These are phyloP conservation scores for Phytophthora ramorum DNA, from an alignment of 352 stramenopile genomes.

Conservation along the genomic window DNA sequence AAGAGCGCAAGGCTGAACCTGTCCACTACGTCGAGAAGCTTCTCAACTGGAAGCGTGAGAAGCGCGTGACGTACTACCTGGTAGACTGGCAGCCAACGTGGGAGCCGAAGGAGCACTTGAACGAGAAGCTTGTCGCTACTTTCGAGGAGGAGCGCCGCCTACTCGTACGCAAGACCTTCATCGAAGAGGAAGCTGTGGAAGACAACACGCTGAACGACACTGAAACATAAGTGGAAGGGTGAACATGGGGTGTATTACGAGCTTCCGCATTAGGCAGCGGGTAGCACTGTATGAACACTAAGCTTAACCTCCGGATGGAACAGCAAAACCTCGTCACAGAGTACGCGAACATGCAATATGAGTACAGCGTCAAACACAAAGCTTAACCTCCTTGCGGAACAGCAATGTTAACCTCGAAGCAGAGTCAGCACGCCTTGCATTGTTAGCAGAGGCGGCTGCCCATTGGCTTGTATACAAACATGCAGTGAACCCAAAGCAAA, in stretches of 20 bases:
- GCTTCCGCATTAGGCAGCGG: neutral
- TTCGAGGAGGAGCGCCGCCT: conserved; percentile 22
- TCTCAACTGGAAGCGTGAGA: neutral
- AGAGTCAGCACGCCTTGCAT: conserved; percentile 1
- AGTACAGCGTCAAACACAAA: conserved; percentile 21
- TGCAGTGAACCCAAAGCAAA: too few species aligned
- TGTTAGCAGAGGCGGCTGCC: conserved; percentile 1
- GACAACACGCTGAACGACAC: conserved; percentile 25
- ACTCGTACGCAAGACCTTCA: conserved; percentile 25
- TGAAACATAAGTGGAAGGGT: conserved; percentile 10
- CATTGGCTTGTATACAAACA: conserved; percentile 12
- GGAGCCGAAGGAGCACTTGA: conserved; percentile 15
- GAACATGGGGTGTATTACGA: conserved; percentile 8
- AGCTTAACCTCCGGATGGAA: conserved; percentile 13
- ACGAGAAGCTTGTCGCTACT: conserved; percentile 6
- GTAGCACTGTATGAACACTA: conserved; percentile 10
- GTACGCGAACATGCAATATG: conserved; percentile 8
- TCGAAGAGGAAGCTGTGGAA: conserved; percentile 31
- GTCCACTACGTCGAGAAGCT: conserved; percentile 2
- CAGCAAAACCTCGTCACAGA: conserved; percentile 16
- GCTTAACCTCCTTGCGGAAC: conserved; percentile 35
- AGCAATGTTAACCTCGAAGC: conserved; percentile 30
- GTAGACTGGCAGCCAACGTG: conserved; percentile 29
- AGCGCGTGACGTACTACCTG: conserved; percentile 19
- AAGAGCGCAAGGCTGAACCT: neutral